Base-by-base conservation (phyloP, 2,329 filamentous ascomycete genomes). In the Grosmannia huntii region DNA sequence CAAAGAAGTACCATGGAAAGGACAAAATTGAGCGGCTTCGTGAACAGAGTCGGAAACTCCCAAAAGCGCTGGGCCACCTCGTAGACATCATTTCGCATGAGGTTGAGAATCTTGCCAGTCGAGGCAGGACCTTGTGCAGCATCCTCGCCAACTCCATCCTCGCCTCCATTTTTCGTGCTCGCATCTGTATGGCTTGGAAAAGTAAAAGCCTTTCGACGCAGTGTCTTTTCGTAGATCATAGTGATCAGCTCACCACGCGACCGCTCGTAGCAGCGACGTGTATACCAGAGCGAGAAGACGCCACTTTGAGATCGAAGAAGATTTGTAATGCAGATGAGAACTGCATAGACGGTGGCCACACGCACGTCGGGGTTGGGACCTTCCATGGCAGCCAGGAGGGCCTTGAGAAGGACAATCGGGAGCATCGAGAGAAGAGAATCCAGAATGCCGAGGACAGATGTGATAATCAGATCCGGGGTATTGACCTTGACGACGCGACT, bases 41-140 rank as follows among this genome's bases (percentile, higher is more conserved):
- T 85, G 48, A 95, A 73, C 1, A 96, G 73, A n/a, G 76, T 76
- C 2, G 87, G 80, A 56, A 94, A 87, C 60, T 96, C 90, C 90
- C 90, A 96, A 65, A 96, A 94, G 50, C 87, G 75, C 66, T 92
- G 89, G 3, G 89, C 81, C 46, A 92, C 82, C 67, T 91, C 87
- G 66, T 92, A 94, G 0, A 87, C 88, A 68, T 94, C 89, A 60
- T 80, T 84, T 54, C 89, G 84, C 76, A 95, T 87, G 2, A 96
- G 72, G 65, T 95, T 96, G 61, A 96, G 79, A 56, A 96, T 94
- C 67, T 95, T 95, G 9, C 90, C 90, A 71, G 91, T 92, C 0
- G 88, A 90, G 0, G 90, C 89, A 2, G 86, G 81, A 3, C 61
- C 60, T 21, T 55, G 55, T 11, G 44, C 48, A 3, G 53, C 44